Base-by-base conservation (phyloP, 805 yeast genomes). In the Jamesozyma lodderae region DNA sequence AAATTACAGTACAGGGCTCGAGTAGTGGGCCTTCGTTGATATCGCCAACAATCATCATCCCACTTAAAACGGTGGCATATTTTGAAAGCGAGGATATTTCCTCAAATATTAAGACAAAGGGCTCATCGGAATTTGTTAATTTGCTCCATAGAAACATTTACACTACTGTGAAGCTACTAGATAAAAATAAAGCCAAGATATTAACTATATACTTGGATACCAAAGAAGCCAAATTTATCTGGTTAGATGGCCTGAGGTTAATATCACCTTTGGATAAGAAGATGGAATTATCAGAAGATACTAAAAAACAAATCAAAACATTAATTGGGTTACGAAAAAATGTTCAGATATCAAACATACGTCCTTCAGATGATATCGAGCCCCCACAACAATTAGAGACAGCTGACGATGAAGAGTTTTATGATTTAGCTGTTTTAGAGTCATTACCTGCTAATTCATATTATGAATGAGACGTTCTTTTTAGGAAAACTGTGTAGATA, bases 201-300 rank as follows among this genome's bases (percentile, higher is more conserved):
- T 66, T 83, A 39, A 57, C 68, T n/a, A 79, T 83, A 49, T 83
- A 70, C 53, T 73, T 83, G 11, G 88, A 81, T 41, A 79, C 84
- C 1, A 71, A 72, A 45, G 84, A 79, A 34, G 70, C 75, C 35
- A 75, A 80, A 31, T 74, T 72, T 38, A 73, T 78, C 6, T 85
- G 94, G 94, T 62, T 80, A 25, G 94, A 85, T 59, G 95, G 94
- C 0, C 57, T 84, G 38, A 75, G 74, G 49, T 61, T 76, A 53
- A 52, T 75, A 25, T 62, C 68, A 16, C 37, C 66, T 51, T 36
- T 42, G 40, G 37, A 53, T 48, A 17, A 60, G 51, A 37, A 41
- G 19, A 36, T 39, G 11, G 39, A 43, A 8, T 44, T 70, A 14
- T 70, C 77, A 1, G 53, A 52, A 0, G 74, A 68, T 15, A 66